Percentiles rank a stretch among this genome's conserved stretches.
Conservation (phyloP, 331 rosid genomes). For the Quercus lobata region DNA sequence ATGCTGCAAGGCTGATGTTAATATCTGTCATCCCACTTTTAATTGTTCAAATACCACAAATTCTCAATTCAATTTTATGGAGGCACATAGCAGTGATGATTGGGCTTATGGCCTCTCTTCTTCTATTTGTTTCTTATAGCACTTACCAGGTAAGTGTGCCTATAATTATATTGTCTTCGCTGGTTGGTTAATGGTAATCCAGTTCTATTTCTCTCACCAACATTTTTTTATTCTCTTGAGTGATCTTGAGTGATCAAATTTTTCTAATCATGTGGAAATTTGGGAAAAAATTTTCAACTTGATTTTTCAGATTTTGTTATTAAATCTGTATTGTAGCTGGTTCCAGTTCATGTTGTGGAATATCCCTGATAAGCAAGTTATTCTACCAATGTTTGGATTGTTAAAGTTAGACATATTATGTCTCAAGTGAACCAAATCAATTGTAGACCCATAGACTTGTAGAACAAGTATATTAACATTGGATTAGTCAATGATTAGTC, state of each 20-base stretch:
- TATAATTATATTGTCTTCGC: not conserved
- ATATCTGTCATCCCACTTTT: slow-evolving; percentile 72
- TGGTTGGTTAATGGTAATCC: not conserved
- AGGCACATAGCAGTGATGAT: slow-evolving; percentile 80
- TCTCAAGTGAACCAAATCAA: not conserved
- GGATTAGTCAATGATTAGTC: too few relatives aligned
- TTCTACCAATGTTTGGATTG: not conserved
- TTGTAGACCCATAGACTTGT: too few relatives aligned
- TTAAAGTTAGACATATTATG: not conserved
- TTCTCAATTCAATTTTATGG: slow-evolving; percentile 60
- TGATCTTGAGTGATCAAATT: too few relatives aligned
- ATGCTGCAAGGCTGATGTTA: slow-evolving; percentile 76
- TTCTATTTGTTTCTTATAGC: slow-evolving; percentile 58
- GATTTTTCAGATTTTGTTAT: not conserved
- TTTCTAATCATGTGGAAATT: not conserved
- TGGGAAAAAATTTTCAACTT: not conserved
- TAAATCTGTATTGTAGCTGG: not conserved
- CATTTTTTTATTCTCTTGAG: too few relatives aligned
- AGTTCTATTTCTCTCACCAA: not conserved
- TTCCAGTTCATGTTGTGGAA: not conserved
- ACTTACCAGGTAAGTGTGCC: slow-evolving; percentile 62
- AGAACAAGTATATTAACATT: too few relatives aligned
- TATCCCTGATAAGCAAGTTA: not conserved
- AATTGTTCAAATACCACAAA: slow-evolving; percentile 81
- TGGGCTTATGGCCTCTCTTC: slow-evolving; percentile 55